Evolutionary conservation across 441 rosid genomes (phyloP), one percentile per base, ranked within the genome.

Genomic region (Populus hybrid): DNA sequence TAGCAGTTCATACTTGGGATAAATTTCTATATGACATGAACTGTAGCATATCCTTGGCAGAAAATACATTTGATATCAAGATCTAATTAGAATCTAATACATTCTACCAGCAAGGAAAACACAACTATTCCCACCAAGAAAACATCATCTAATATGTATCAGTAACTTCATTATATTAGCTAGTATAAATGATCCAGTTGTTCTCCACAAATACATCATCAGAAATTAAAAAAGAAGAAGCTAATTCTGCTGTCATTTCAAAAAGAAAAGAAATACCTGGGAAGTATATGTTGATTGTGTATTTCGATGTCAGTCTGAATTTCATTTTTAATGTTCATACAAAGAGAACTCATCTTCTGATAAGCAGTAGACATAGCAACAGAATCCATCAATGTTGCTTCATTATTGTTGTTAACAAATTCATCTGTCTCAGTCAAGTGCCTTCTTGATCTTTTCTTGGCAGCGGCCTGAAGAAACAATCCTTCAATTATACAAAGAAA

Each of bases 381-480:
- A 8, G 89, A 76, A 78, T 96, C 95, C 93, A 80, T 78, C 86
- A 86, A 86, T 83, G 75, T 84, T 73, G 86, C 88, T 78, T 96
- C 98, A 77, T 61, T 84, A 70, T 81, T 90, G 83, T 75, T 86
- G 69, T 93, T 74, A 77, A 92, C 92, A 87, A 85, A 96, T 77
- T 96, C 98, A 85, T 96, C 98, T 35, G 98, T 92, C 86, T 96
- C 98, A 74, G 92, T 81, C 87, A 96, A 80, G 85, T 89, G 92
- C 87, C 96, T 90, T 82, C 91, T 90, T 65, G 97, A 92, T 82
- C 98, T 90, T 86, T 94, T 96, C 84, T 86, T 94, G 67, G 94
- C 90, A 77, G 99, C 98, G 78, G 87, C 91, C 99, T 96, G 87
- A 73, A 77, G 79, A 59, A 79, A 69, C 84, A 42, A 71, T 36